Base-by-base conservation (phyloP, 2,329 filamentous ascomycete genomes). In the Diplodia seriata region DNA sequence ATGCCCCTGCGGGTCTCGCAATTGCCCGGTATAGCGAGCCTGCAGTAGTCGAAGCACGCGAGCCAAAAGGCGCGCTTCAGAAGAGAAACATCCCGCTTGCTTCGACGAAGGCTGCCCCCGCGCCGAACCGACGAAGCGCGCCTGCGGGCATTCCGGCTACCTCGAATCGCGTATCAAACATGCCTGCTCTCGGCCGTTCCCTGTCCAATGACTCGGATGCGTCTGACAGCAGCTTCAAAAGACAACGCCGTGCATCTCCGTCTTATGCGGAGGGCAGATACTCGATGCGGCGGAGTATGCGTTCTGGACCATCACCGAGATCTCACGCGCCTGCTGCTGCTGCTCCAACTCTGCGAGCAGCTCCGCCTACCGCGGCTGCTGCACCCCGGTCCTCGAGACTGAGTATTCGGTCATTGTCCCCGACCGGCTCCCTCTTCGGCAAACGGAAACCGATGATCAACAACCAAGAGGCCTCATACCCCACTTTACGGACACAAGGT, bases 201-300 rank as follows among this genome's bases (percentile, higher is more conserved):
- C n/a, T 38, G 6, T 65, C 62, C n/a, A 77, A 81, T 59, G 81
- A 83, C 66, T 80, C 78, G 18, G 78, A 78, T 69, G 81, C 81
- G 43, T 84, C 83, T 4, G 82, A 79, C 26, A 97, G 91, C 79
- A 97, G 92, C 76, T 97, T 97, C 81, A 90, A 87, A 74, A 89
- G 92, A 33, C 79, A 82, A 53, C 85, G 86, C 69, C 80, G 85
- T 47, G 76, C 81, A 68, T 71, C 68, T 64, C 69, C 59, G 69
- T 76, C 67, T 64, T 73, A 1, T 66, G 78, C 83, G 53, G 83
- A 84, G 0, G 81, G 81, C 4, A 74, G 79, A 29, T 85, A 88
- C 65, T 85, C 82, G 1, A 92, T 97, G 83, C 89, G 89, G 68
- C 85, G 84, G 63, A 92, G 91, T 1, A 91, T 97, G 91, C 86